Evolutionary conservation across 2,329 filamentous ascomycete species (phyloP), one percentile per base, ranked within the genome.

Genomic region (Chaetomiaceae sp.): DNA sequence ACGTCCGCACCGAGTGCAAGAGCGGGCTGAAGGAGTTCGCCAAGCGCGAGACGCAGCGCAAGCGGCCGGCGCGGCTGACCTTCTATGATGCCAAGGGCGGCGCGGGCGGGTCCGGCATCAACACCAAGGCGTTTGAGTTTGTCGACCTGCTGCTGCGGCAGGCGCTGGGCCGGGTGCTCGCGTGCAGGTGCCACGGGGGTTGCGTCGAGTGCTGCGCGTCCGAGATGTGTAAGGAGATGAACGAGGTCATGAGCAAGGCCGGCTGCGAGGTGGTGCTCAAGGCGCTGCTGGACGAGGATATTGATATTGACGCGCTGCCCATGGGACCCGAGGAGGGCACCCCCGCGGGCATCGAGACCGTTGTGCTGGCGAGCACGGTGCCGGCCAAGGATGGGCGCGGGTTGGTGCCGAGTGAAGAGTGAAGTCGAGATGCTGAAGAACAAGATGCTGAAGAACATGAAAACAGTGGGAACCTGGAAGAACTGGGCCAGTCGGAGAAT

Each of bases 21-120:
- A 82, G 85, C 52, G 83, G 85, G 2, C 73, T 87, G 53, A 97
- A 97, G 67, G 92, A 97, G 68, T 89, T 96, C 56, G 82, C 88
- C 1, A 81, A 81, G 59, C 71, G 75, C 47, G 82, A 86, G 62
- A 83, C 81, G 0, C 71, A 73, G 23, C 79, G 91, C 25, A 96
- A 96, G 69, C 78, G 93, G 4, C 93, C 92, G 0, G 93, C 90
- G 0, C 75, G 93, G 1, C 70, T 99, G 42, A 96, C 89, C 0
- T 96, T 99, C 63, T 99, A 97, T 68, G 93, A 97, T 65, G 86
- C 89, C 3, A 96, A 95, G 68, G 93, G 93, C 7, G 92, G 92
- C 0, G 78, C 86, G 0, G 79, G 81, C 38, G 92, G 92, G 0
- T 86, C 82, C 0, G 93, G 93, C 0, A 95, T 96, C 59, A 89